These are phyloP conservation scores for Clavispora phyllophila DNA, from an alignment of 805 yeast genomes.

Conservation along the genomic window DNA sequence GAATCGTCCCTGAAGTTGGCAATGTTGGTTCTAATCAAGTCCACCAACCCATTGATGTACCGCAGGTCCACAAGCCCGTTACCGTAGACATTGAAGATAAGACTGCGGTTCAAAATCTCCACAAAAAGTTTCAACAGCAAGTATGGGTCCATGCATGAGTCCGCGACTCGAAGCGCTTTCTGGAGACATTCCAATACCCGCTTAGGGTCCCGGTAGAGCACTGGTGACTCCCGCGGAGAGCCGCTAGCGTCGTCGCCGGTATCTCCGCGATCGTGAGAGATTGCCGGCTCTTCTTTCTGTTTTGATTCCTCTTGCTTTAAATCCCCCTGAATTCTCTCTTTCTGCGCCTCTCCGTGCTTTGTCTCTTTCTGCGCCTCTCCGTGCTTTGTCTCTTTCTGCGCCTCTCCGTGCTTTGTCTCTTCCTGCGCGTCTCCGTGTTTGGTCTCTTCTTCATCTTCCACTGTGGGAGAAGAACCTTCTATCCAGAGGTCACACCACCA, in stretches of 20 bases:
- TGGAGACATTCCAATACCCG: slow-evolving; percentile 89
- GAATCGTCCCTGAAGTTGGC: slow-evolving; percentile 36
- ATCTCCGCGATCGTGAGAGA: slow-evolving; percentile 33
- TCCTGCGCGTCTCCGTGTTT: background rate
- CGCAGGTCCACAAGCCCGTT: slow-evolving; percentile 62
- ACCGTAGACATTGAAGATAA: slow-evolving; percentile 82
- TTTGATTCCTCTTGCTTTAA: no score
- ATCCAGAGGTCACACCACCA: slow-evolving; percentile 66
- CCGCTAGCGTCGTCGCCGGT: slow-evolving; percentile 32
- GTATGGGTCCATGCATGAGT: slow-evolving; percentile 79
- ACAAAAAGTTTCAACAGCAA: slow-evolving; percentile 79
- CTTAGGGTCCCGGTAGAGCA: slow-evolving; percentile 45
- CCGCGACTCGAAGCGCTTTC: slow-evolving; percentile 83
- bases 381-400: no score
- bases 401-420: no score
- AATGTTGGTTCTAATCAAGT: slow-evolving; percentile 66
- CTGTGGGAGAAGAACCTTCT: slow-evolving; percentile 27
- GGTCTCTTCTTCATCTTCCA: slow-evolving; percentile 4
- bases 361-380: no score
- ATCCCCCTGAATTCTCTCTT: no score
- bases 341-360: no score
- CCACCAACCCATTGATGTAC: slow-evolving; percentile 82
- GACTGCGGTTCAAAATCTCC: slow-evolving; percentile 81
- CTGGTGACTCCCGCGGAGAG: slow-evolving; percentile 18
- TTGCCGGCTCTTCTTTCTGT: background rate